Evolutionary conservation across 208 protist species (phyloP).

Genomic region (Leishmania tarentolae): DNA sequence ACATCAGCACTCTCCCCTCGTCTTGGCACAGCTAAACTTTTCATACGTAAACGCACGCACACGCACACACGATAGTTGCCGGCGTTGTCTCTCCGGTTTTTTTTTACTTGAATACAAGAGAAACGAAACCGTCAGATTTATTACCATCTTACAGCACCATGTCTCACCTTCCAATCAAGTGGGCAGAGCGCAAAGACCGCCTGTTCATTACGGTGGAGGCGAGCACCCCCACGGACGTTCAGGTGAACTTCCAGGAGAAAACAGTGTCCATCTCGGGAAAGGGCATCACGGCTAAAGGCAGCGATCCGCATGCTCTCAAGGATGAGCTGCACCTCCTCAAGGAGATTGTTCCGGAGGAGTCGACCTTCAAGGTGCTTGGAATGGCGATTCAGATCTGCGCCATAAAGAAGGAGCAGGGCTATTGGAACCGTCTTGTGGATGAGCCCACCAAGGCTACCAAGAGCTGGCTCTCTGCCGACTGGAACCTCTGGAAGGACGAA

Average conservation of each 20-base stretch:
- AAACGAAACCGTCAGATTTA: not conserved
- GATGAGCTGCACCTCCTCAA: constrained; percentile 77
- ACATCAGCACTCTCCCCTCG: not conserved
- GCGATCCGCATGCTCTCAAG: constrained; percentile 64
- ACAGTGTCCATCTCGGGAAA: constrained; percentile 68
- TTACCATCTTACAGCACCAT: constrained; percentile 20
- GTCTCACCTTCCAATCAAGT: constrained; percentile 89
- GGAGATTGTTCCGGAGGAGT: constrained; percentile 77
- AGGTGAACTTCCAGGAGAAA: constrained; percentile 83
- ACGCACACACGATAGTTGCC: not conserved
- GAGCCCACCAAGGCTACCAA: constrained; percentile 74
- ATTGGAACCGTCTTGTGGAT: constrained; percentile 85
- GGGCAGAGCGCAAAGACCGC: constrained; percentile 87
- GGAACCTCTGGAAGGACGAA: constrained; percentile 94
- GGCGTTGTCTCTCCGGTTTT: not conserved
- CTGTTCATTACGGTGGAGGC: constrained; percentile 89
- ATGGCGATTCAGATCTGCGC: constrained; percentile 87
- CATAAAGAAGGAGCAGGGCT: constrained; percentile 87
- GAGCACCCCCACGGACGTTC: constrained; percentile 70
- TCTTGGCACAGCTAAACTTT: not conserved
- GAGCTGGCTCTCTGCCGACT: constrained; percentile 87
- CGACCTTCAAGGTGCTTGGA: constrained; percentile 88
- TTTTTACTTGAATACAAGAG: not conserved
- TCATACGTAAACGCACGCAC: not conserved
- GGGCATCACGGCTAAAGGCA: constrained; percentile 70